Conservation (phyloP, 2,329 filamentous ascomycete species). For the Colletotrichum salicis region DNA sequence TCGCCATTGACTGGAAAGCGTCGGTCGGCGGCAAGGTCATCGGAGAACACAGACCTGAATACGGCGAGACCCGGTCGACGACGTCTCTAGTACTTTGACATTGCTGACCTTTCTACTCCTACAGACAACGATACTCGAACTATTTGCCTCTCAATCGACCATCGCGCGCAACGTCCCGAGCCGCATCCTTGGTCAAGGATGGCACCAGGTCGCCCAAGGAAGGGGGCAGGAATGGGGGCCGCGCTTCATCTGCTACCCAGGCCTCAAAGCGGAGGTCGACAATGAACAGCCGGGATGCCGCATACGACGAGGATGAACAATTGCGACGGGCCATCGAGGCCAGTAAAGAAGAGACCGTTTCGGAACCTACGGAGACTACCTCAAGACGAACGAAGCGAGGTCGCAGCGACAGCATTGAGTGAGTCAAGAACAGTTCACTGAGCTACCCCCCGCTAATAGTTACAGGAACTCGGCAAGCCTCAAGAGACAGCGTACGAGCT, state of each 20-base stretch:
- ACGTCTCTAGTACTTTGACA: background rate
- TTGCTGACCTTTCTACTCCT: constrained; percentile 11
- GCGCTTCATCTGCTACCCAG: constrained; percentile 60
- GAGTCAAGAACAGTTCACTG: constrained; percentile 52
- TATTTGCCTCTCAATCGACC: constrained; percentile 70
- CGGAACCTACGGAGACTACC: constrained; percentile 62
- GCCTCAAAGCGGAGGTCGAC: constrained; percentile 89
- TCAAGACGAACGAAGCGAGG: constrained; percentile 79
- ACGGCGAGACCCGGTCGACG: background rate
- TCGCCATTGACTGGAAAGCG: background rate
- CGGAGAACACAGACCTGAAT: background rate
- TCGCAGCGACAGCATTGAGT: constrained; percentile 95
- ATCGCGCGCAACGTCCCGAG: constrained; percentile 68
- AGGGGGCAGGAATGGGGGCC: constrained; percentile 64
- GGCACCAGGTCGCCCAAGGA: constrained; percentile 63
- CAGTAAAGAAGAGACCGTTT: constrained; percentile 82
- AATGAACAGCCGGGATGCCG: constrained; percentile 96
- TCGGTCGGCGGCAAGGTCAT: background rate
- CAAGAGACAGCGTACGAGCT: constrained; percentile 87
- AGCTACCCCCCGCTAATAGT: constrained; percentile 14
- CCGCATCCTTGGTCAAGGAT: constrained; percentile 74
- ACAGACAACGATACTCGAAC: constrained; percentile 73
- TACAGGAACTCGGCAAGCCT: constrained; percentile 74
- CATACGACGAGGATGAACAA: constrained; percentile 94
- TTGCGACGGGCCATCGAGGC: constrained; percentile 91